Evolutionary conservation across 2,329 filamentous ascomycete species (phyloP), one percentile per base, ranked within the genome.

Genomic region (Clarireedia paspali): DNA sequence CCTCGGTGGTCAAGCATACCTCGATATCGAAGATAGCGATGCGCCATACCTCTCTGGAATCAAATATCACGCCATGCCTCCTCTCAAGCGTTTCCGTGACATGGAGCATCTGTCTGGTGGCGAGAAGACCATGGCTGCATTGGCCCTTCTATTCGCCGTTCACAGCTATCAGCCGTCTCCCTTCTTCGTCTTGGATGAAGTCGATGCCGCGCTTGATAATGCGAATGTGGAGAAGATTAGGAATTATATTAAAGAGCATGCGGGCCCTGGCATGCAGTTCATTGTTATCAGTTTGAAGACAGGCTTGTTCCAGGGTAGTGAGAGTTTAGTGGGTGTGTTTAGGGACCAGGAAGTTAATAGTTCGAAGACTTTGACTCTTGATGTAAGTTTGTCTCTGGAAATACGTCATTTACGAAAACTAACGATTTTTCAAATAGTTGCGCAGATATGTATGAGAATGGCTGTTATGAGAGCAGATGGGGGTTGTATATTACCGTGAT

Each of bases 11-110:
- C 82, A 85, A 70, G 83, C 83, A 1, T 96, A 96, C 68, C 84
- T 99, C 48, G 91, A 96, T 68, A 91, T 95, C 57, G 83, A 87
- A 70, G 92, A 99, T 70, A 89, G 87, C n/a, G 91, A 96, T 61
- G 92, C 95, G 67, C 94, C 94, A 0, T 99, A 97, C 71, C 82
- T 96, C 4, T 90, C 89, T 42, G 94, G 94, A 34, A 91, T 99
- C 73, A 96, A 96, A 69, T 99, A 99, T 73, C 91, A 97, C 70
- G 95, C 94, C 60, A 99, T 97, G 91, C 94, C 94, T 20, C 94
- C 94, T 1, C 83, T 96, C 60, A 99, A 99, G 75, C 90, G 94
- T 47, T 99, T 99, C 81, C 83, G 94, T 65, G 95, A 99, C 71
- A 99, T 99, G 94, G 94, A 99, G 72, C 94, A 96, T 70, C 77